phyloP scores from a whole-genome alignment of 1,284 basidiomycete genomes.

The Ustilago tritici region DNA sequence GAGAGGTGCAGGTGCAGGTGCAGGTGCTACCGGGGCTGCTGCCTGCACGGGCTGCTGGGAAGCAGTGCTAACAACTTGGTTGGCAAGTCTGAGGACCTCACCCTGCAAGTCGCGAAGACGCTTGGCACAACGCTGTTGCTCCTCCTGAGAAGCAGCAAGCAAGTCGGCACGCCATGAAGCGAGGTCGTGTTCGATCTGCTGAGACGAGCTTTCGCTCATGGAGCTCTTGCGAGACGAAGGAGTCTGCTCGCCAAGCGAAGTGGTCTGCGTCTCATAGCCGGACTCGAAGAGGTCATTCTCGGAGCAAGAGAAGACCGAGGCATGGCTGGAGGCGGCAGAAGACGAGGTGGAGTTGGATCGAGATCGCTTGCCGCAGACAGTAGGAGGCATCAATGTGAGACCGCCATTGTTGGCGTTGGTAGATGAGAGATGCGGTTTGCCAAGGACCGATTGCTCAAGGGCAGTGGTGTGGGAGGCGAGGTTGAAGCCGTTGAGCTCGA shows the following conservation, averaged over 20 bases:
- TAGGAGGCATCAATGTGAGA: constrained; percentile 14
- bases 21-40: constrained; percentile 5
- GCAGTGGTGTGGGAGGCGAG: constrained; percentile 48
- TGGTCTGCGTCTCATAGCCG: constrained; percentile 39
- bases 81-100: constrained; percentile 38
- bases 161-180: constrained; percentile 38
- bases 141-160: constrained; percentile 21
- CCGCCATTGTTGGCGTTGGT: background rate
- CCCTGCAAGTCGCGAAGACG: constrained; percentile 41
- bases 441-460: constrained; percentile 50
- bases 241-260: constrained; percentile 36
- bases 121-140: constrained; percentile 35
- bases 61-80: constrained; percentile 25
- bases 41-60: constrained; percentile 13
- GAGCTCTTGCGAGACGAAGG: constrained; percentile 45
- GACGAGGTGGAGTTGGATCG: constrained; percentile 48
- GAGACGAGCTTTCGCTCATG: constrained; percentile 20
- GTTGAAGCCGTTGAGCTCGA: constrained; percentile 50
- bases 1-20: constrained; percentile 11
- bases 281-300: constrained; percentile 30
- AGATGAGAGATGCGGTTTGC: constrained; percentile 36
- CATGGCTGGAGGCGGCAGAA: constrained; percentile 38
- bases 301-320: constrained; percentile 48
- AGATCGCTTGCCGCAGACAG: constrained; percentile 47
- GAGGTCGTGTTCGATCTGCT: constrained; percentile 28